These are phyloP conservation scores for Dichotomopilus funicola DNA, from an alignment of 2,329 filamentous ascomycete genomes.

Conservation along the genomic window DNA sequence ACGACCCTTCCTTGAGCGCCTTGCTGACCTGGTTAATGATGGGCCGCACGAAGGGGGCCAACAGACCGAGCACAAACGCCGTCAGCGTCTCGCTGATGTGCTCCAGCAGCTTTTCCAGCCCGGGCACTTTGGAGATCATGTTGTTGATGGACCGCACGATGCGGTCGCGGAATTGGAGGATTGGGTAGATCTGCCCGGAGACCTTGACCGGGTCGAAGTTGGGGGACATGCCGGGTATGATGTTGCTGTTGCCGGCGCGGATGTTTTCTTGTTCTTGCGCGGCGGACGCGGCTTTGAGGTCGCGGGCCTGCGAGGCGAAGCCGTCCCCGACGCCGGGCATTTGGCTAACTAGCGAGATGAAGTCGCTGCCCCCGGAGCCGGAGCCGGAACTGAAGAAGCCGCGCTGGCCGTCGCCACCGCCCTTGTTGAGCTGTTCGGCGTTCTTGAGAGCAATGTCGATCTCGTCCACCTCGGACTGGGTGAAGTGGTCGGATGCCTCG, in stretches of 20 bases:
- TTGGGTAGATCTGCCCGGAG: slow-evolving; percentile 81
- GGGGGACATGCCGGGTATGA: slow-evolving; percentile 67
- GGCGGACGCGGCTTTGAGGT: slow-evolving; percentile 54
- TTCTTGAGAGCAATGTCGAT: slow-evolving; percentile 68
- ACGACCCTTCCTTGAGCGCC: slow-evolving; percentile 77
- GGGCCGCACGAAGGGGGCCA: slow-evolving; percentile 86
- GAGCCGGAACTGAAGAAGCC: slow-evolving; percentile 32
- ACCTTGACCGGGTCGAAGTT: slow-evolving; percentile 74
- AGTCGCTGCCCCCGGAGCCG: slow-evolving; percentile 38
- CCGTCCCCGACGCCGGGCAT: slow-evolving; percentile 64
- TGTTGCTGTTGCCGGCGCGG: slow-evolving; percentile 40
- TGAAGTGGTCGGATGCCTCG: slow-evolving; percentile 77
- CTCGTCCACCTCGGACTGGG: slow-evolving; percentile 77
- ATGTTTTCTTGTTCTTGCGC: slow-evolving; percentile 57
- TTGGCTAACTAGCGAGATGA: slow-evolving; percentile 68
- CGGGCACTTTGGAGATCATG: slow-evolving; percentile 86
- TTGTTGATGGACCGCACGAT: slow-evolving; percentile 82
- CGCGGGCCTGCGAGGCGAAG: slow-evolving; percentile 59
- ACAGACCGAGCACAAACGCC: slow-evolving; percentile 80
- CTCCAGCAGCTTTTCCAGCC: slow-evolving; percentile 82
- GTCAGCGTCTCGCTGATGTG: slow-evolving; percentile 91
- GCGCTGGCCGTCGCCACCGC: slow-evolving; percentile 20
- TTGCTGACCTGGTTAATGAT: slow-evolving; percentile 84
- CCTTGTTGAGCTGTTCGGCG: slow-evolving; percentile 47
- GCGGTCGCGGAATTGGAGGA: slow-evolving; percentile 87